Conservation (phyloP, 768 basidiomycete genomes). For the Hypholoma fasciculare region DNA sequence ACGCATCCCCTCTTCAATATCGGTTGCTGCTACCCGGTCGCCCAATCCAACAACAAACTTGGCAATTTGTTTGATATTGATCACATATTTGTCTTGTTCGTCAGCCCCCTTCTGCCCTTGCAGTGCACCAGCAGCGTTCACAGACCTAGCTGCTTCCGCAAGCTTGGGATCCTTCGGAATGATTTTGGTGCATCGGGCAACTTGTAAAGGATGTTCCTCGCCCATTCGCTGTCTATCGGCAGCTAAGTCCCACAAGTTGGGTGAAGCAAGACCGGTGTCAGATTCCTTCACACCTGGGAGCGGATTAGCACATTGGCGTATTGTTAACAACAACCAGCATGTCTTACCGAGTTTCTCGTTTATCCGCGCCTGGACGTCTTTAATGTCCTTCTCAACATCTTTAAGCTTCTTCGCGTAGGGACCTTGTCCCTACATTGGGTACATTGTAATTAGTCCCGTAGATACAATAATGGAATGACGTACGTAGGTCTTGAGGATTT, state of each 20-base stretch:
- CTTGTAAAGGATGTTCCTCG: conserved; percentile 92
- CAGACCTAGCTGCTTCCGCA: conserved; percentile 75
- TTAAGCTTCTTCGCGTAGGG: conserved; percentile 91
- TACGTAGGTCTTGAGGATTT: conserved; percentile 98
- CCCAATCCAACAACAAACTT: conserved; percentile 98
- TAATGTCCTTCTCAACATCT: conserved; percentile 88
- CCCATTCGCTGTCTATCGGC: conserved; percentile 91
- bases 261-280: conserved; percentile 95
- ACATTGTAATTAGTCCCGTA: not conserved
- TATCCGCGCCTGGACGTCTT: conserved; percentile 94
- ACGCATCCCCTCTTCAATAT: conserved; percentile 99
- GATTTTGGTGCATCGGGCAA: conserved; percentile 98
- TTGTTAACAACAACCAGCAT: not conserved
- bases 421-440: conserved; percentile 81
- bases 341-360: conserved; percentile 92
- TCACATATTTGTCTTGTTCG: conserved; percentile 99
- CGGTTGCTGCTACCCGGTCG: conserved; percentile 94
- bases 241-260: conserved; percentile 96
- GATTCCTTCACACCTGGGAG: conserved; percentile 89
- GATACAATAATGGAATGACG: conserved; percentile 20
- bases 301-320: conserved; percentile 4
- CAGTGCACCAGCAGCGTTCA: conserved; percentile 73
- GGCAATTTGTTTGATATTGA: conserved; percentile 99
- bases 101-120: conserved; percentile 96
- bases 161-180: conserved; percentile 79